Conservation (phyloP, 73 alveolate genomes). For the Paramecium primaurelia region DNA sequence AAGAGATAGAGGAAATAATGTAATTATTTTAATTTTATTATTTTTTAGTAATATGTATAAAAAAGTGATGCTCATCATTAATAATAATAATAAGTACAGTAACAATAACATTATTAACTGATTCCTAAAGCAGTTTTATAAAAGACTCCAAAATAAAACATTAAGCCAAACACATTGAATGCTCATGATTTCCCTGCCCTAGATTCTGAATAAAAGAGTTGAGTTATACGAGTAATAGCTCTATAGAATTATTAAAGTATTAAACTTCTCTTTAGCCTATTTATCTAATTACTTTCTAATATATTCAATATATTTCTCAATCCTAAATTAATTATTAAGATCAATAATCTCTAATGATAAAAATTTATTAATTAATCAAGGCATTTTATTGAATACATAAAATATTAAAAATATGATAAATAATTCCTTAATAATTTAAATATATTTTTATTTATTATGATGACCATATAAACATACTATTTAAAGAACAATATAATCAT, state of each 20-base stretch:
- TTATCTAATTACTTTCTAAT: not conserved
- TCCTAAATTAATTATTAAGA: too few species aligned
- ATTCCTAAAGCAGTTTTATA: not conserved
- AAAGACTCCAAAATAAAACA: not conserved
- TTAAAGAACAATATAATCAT: not conserved
- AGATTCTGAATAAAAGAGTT: not conserved
- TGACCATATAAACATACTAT: not conserved
- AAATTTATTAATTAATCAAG: too few species aligned
- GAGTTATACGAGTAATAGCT: not conserved
- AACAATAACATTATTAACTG: not conserved
- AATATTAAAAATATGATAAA: not conserved
- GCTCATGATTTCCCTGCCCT: constrained; percentile 16
- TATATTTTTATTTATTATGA: not conserved
- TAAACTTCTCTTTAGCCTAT: not conserved
- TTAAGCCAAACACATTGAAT: not conserved
- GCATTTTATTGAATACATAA: too few species aligned
- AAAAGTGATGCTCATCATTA: not conserved
- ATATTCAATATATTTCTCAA: not conserved
- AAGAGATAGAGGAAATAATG: constrained; percentile 1
- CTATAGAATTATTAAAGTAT: not conserved
- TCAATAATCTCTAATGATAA: too few species aligned
- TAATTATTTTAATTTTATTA: not conserved
- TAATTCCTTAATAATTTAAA: not conserved
- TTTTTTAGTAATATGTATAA: not conserved
- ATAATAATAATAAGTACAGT: not conserved